Evolutionary conservation across 2,329 filamentous ascomycete species (phyloP).

Genomic region (Trichothecium sympodiale): DNA sequence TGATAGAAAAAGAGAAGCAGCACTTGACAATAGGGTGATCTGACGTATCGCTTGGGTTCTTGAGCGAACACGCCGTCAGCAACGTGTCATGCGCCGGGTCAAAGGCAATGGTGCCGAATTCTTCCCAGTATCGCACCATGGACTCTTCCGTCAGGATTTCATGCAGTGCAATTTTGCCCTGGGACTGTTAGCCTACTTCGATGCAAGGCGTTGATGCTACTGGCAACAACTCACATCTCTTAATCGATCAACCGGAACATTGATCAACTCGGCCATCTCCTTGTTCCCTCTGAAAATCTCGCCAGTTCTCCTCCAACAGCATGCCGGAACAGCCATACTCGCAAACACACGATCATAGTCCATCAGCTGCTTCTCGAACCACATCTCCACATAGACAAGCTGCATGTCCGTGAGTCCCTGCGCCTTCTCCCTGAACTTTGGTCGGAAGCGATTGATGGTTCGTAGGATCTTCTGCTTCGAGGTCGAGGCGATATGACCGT

Average conservation of each 20-base stretch:
- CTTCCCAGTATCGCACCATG: constrained; percentile 96
- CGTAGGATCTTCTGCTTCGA: constrained; percentile 87
- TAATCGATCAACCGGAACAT: constrained; percentile 80
- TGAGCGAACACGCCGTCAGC: constrained; percentile 83
- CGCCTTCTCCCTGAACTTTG: constrained; percentile 92
- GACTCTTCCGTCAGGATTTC: constrained; percentile 94
- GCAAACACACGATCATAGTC: constrained; percentile 98
- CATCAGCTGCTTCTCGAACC: constrained; percentile 94
- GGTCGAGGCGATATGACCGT: constrained; percentile 68
- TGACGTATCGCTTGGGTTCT: constrained; percentile 62
- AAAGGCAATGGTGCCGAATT: constrained; percentile 96
- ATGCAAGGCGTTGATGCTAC: constrained; percentile 3
- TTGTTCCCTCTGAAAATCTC: constrained; percentile 97
- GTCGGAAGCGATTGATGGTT: constrained; percentile 84
- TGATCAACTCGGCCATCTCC: constrained; percentile 93
- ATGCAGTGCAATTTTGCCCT: constrained; percentile 92
- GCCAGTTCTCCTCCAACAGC: constrained; percentile 91
- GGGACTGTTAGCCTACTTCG: constrained; percentile 8
- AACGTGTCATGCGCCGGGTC: constrained; percentile 90
- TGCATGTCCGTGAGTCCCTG: constrained; percentile 88
- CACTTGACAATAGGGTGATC: constrained; percentile 71
- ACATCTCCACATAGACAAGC: constrained; percentile 93
- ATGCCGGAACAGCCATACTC: constrained; percentile 96
- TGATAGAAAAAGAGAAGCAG: constrained; percentile 96
- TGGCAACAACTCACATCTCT: constrained; percentile 72